Evolutionary conservation across 495 filamentous ascomycete genomes (phyloP), one percentile per base, ranked within the genome.

Genomic region (Podospora conica): DNA sequence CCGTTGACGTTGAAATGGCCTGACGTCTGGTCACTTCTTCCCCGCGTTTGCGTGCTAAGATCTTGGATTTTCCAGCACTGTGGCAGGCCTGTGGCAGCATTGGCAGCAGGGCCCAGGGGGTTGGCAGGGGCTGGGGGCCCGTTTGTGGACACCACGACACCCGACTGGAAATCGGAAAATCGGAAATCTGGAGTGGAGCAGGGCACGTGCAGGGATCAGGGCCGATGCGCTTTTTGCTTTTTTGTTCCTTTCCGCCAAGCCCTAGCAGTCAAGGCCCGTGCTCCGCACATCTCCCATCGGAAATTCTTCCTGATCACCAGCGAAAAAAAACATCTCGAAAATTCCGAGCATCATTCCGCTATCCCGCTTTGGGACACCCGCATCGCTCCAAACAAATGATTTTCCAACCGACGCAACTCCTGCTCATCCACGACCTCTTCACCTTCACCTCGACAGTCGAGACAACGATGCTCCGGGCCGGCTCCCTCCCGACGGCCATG

Each of bases 161-260:
- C n/a, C n/a, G n/a, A n/a, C n/a, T n/a, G 40, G 40, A 48, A 48
- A 48, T 48, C 40, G 40, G 40, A 18, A 48, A 48, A 48, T 48
- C 40, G 40, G 40, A 48, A 48, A 48, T 48, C 40, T 48, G 40
- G 40, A n/a, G n/a, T n/a, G n/a, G n/a, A n/a, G n/a, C n/a, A n/a
- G n/a, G n/a, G n/a, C n/a, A n/a, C 5, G 6, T 53, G 33, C 67
- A 69, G 58, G 67, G 67, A 66, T 63, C 67, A 66, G 28, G 67
- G 67, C 22, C 27, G 53, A 20, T 18, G 33, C 21, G 12, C 24
- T 29, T 31, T 59, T 10, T 27, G 25, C 12, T 59, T 27, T n/a
- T 28, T 18, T 58, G 54, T 55, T 27, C 20, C 27, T 56, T 33
- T 25, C 55, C 27, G 57, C 64, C 58, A 66, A 64, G 63, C 63